These are phyloP conservation scores for Schizosaccharomyces lindneri DNA, from an alignment of 805 yeast species.

Conservation along the genomic window DNA sequence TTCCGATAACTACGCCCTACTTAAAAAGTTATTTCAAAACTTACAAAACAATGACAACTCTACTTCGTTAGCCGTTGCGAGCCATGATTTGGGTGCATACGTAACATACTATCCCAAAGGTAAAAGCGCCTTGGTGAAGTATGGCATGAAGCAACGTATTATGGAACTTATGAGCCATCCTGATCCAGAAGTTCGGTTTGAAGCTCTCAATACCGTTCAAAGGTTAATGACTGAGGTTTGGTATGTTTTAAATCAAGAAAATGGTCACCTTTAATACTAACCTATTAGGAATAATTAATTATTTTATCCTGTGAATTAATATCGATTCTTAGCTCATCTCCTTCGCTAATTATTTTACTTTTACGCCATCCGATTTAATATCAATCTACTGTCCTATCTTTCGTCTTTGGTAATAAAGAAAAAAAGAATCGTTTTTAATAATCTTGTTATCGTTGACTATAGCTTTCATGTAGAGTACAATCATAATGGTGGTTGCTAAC, in stretches of 20 bases:
- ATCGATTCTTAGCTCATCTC: no score
- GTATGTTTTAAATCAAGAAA: not conserved
- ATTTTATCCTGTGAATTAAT: no score
- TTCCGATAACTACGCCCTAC: constrained; percentile 44
- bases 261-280: no score
- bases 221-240: constrained; percentile 27
- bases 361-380: no score
- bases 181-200: constrained; percentile 74
- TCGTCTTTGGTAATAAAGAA: no score
- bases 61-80: constrained; percentile 28
- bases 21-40: constrained; percentile 30
- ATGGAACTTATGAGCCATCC: constrained; percentile 64
- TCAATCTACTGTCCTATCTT: no score
- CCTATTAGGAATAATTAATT: no score
- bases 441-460: no score
- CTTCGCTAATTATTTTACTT: no score
- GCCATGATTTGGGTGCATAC: constrained; percentile 41
- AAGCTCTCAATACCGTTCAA: constrained; percentile 91
- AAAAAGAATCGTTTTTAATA: no score
- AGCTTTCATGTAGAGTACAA: no score
- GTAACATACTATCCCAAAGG: constrained; percentile 40
- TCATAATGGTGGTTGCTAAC: no score
- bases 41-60: constrained; percentile 13
- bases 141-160: constrained; percentile 47
- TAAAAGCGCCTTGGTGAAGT: constrained; percentile 25